Evolutionary conservation across 805 yeast species (phyloP).

Genomic region (Babjeviella inositovora): DNA sequence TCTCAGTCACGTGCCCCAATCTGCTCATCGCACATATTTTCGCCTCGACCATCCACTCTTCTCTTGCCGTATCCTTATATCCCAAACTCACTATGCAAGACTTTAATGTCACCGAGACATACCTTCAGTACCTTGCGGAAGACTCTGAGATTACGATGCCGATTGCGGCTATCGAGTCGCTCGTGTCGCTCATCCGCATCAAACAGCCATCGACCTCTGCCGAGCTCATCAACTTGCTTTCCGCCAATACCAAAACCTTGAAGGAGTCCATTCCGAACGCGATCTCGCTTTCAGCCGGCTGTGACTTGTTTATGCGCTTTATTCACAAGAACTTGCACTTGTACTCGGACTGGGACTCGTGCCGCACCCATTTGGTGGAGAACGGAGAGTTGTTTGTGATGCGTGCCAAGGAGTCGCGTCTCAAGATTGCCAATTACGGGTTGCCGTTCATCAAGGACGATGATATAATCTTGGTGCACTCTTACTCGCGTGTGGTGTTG

Average conservation of each 20-base stretch:
- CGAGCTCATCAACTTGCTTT: constrained; percentile 71
- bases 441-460: constrained; percentile 84
- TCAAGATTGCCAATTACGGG: constrained; percentile 78
- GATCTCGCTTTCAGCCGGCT: constrained; percentile 89
- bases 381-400: constrained; percentile 86
- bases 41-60: too few relatives aligned
- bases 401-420: constrained; percentile 82
- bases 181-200: constrained; percentile 67
- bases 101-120: constrained; percentile 74
- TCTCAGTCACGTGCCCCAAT: too few relatives aligned
- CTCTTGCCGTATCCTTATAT: too few relatives aligned
- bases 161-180: constrained; percentile 91
- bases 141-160: constrained; percentile 99
- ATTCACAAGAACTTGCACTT: constrained; percentile 80
- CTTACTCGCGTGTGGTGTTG: constrained; percentile 80
- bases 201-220: constrained; percentile 90
- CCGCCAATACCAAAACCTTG: constrained; percentile 58
- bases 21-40: too few relatives aligned
- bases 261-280: constrained; percentile 79
- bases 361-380: constrained; percentile 74
- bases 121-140: constrained; percentile 65
- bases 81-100: too few relatives aligned
- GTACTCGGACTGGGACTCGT: constrained; percentile 89
- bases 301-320: constrained; percentile 90
- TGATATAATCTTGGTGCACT: constrained; percentile 80